Base-by-base conservation (phyloP, 2,329 filamentous ascomycete genomes). In the Penicillium brasilianum region DNA sequence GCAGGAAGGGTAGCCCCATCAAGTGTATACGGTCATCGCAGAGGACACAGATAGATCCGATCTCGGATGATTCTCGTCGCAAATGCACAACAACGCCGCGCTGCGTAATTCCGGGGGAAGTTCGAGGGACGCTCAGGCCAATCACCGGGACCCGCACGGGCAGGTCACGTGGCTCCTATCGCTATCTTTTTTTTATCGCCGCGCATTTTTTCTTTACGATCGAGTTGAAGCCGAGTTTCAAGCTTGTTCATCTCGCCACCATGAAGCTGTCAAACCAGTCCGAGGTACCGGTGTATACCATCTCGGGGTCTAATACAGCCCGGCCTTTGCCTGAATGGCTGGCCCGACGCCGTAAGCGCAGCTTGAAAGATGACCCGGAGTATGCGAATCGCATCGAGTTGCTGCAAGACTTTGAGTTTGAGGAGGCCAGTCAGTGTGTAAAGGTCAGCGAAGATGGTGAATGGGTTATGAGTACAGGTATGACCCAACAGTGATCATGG, bases 341-440 rank as follows among this genome's bases (percentile, higher is more conserved):
- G 62, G 90, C 93, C 36, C 87, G 92, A 67, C 90, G 92, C 71
- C 85, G 94, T 75, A 98, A 97, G 83, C 86, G 91, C 75, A 96
- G 91, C 74, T 81, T 97, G 69, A 98, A 98, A 79, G 88, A 94
- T 68, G 94, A 98, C 74, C 84, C 90, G 62, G 94, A 97, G 74
- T 98, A 94, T 78, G 90, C 93, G 65, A 97, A 93, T 76, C 90
- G 95, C 67, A 89, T 99, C 69, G 95, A 99, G 78, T 84, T 99
- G 59, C 85, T 99, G 39, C 95, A 99, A 73, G 95, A 99, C 74
- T 99, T 99, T 77, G 93, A 96, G 74, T 98, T 99, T 72, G 93
- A 97, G 72, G 93, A 97, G 79, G 94, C 96, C 43, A 97, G 93
- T 74, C 87, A 89, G 68, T 97, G 94, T 74, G 87, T 99, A 65